Evolutionary conservation across 495 filamentous ascomycete species (phyloP).

Genomic region (Penicillium macrosclerotiorum): DNA sequence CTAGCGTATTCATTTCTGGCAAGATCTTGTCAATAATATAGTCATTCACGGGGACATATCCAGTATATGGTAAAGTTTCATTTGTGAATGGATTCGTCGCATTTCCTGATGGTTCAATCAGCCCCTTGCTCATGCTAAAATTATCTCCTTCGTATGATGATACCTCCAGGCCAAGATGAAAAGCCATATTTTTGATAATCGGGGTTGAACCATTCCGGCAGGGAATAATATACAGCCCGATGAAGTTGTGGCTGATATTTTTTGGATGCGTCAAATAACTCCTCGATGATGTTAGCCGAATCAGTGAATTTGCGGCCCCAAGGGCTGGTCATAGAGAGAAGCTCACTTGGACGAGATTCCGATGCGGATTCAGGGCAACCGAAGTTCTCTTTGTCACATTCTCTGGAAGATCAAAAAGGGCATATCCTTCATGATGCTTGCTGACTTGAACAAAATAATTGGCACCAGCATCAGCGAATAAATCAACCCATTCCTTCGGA

Average conservation of each 20-base stretch:
- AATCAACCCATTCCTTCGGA: conserved; percentile 55
- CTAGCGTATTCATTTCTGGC: conserved; percentile 51
- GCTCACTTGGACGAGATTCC: conserved; percentile 30
- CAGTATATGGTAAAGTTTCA: conserved; percentile 45
- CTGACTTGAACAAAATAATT: conserved; percentile 54
- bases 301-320: neutral
- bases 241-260: conserved; percentile 48
- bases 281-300: conserved; percentile 32
- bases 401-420: conserved; percentile 47
- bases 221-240: conserved; percentile 51
- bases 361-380: conserved; percentile 41
- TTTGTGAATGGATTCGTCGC: conserved; percentile 53
- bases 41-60: conserved; percentile 42
- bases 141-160: neutral
- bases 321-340: neutral
- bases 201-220: conserved; percentile 58
- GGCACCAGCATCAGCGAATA: conserved; percentile 53
- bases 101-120: conserved; percentile 23
- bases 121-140: neutral
- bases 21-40: conserved; percentile 50
- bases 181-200: conserved; percentile 49
- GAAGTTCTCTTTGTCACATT: conserved; percentile 45
- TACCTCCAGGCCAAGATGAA: conserved; percentile 32
- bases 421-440: conserved; percentile 55
- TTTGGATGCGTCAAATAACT: conserved; percentile 51